Evolutionary conservation across 805 yeast genomes (phyloP).

Genomic region (Nakazawaea holstii): DNA sequence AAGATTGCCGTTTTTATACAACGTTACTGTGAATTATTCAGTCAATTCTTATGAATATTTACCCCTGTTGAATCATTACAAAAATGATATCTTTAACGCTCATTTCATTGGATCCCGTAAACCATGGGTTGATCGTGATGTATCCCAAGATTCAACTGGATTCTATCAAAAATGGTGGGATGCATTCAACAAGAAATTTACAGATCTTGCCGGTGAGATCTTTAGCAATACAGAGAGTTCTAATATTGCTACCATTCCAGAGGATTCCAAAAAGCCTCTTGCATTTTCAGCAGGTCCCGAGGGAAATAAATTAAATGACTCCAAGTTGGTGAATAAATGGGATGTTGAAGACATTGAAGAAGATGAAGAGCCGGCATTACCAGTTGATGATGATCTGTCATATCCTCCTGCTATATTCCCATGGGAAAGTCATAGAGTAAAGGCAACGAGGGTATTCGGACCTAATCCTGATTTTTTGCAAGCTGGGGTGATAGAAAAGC

Average conservation of each 20-base stretch:
- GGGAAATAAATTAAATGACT: constrained; percentile 25
- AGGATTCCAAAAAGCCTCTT: background rate
- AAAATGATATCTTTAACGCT: constrained; percentile 38
- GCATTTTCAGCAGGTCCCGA: constrained; percentile 21
- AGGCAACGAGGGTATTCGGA: constrained; percentile 8
- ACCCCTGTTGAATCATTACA: constrained; percentile 25
- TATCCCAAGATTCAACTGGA: constrained; percentile 13
- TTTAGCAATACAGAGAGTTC: constrained; percentile 7
- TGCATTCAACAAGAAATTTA: constrained; percentile 16
- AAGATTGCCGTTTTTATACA: constrained; percentile 72
- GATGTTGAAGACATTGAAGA: constrained; percentile 16
- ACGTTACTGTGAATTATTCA: constrained; percentile 54
- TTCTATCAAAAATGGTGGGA: constrained; percentile 27
- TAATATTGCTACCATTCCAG: no score
- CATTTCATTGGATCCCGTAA: constrained; percentile 66
- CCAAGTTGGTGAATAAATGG: constrained; percentile 17
- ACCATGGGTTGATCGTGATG: constrained; percentile 41
- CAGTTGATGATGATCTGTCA: background rate
- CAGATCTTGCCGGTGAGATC: constrained; percentile 14
- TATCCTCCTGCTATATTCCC: constrained; percentile 30
- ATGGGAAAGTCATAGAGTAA: constrained; percentile 22
- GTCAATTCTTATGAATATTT: constrained; percentile 23
- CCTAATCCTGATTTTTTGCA: constrained; percentile 3
- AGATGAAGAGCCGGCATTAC: constrained; percentile 1
- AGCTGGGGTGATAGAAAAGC: background rate